phyloP scores from a whole-genome alignment of 371 early-diverging fungal genomes.

The Mucor saturninus region DNA sequence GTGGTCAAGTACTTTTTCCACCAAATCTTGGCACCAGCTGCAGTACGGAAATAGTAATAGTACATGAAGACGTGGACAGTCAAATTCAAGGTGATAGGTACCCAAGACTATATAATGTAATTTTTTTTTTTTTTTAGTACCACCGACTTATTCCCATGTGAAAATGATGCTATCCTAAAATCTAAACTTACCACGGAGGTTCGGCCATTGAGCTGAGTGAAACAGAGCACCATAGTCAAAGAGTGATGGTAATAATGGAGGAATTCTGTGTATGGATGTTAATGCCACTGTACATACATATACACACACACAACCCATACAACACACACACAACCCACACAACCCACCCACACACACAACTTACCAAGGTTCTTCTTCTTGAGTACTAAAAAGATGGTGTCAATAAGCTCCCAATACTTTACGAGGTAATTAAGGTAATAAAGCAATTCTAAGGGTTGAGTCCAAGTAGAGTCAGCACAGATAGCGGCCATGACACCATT shows the following conservation, averaged over 20 bases:
- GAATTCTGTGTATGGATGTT: slow-evolving; percentile 59
- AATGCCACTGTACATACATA: not conserved
- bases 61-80: slow-evolving; percentile 93
- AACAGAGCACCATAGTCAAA: slow-evolving; percentile 90
- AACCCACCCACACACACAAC: slow-evolving; percentile 3
- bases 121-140: slow-evolving; percentile 4
- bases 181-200: slow-evolving; percentile 73
- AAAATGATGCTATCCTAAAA: slow-evolving; percentile 21
- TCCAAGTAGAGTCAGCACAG: slow-evolving; percentile 71
- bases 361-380: slow-evolving; percentile 46
- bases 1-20: slow-evolving; percentile 93
- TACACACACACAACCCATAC: not conserved
- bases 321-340: not conserved
- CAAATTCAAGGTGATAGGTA: slow-evolving; percentile 81
- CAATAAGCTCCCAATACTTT: slow-evolving; percentile 83
- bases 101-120: slow-evolving; percentile 65
- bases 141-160: slow-evolving; percentile 19
- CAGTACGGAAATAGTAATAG: slow-evolving; percentile 90
- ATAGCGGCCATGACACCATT: slow-evolving; percentile 74
- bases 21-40: slow-evolving; percentile 85
- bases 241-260: slow-evolving; percentile 92
- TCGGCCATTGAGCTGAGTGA: slow-evolving; percentile 78
- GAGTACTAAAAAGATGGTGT: slow-evolving; percentile 42
- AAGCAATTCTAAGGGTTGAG: slow-evolving; percentile 73
- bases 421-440: slow-evolving; percentile 88